These are phyloP conservation scores for Aureobasidium melanogenum DNA, from an alignment of 2,329 filamentous ascomycete species.

Conservation along the genomic window DNA sequence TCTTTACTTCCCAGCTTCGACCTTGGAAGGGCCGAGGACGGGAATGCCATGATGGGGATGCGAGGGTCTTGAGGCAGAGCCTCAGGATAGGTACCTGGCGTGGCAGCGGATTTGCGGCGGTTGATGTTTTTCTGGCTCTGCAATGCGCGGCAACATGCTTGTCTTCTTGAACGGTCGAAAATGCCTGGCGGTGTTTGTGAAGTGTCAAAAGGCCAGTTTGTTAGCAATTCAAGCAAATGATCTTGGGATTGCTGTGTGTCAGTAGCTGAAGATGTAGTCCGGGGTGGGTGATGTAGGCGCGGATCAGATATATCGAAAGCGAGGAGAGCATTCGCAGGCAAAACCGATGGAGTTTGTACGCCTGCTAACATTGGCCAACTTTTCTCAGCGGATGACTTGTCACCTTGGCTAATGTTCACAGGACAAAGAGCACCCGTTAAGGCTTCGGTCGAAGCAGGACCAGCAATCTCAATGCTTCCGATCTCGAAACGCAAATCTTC, in stretches of 20 bases:
- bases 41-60: conserved; percentile 66
- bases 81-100: conserved; percentile 55
- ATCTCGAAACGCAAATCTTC: conserved; percentile 65
- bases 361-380: conserved; percentile 46
- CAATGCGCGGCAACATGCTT: conserved; percentile 56
- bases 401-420: conserved; percentile 22
- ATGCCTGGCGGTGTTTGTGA: conserved; percentile 36
- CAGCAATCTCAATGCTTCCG: conserved; percentile 60
- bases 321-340: conserved; percentile 63
- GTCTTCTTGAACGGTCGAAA: conserved; percentile 60
- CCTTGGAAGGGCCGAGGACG: conserved; percentile 24
- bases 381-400: conserved; percentile 26
- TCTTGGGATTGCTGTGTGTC: conserved; percentile 19
- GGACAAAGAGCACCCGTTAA: conserved; percentile 60
- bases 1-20: conserved; percentile 24
- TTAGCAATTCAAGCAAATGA: conserved; percentile 50
- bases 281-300: conserved; percentile 67
- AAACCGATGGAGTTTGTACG: conserved; percentile 57
- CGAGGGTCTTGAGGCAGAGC: conserved; percentile 55
- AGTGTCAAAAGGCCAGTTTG: conserved; percentile 58
- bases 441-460: conserved; percentile 71
- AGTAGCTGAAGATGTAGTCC: conserved; percentile 34
- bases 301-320: conserved; percentile 71
- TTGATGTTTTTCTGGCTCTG: conserved; percentile 74
- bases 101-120: conserved; percentile 56